Base-by-base conservation (phyloP, 768 basidiomycete genomes). In the Suillus paluster region DNA sequence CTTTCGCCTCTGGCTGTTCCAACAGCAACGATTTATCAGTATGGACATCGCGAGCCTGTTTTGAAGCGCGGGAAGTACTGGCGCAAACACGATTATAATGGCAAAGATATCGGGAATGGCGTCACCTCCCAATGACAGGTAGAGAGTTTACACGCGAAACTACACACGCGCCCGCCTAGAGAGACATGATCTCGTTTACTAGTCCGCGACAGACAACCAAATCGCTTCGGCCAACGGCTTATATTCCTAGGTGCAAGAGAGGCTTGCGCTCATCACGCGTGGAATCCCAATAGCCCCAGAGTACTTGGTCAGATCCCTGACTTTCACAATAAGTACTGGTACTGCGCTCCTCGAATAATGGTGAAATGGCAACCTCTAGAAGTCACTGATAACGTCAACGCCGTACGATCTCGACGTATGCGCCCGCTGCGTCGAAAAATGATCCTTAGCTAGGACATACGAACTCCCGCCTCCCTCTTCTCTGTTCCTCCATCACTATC, bases 401-500 rank as follows among this genome's bases (percentile, higher is more conserved):
- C 49, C 61, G 21, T 39, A 57, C 41, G 23, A 58, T 38, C 27
- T n/a, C 36, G n/a, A 36, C 36, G 14, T 36, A 34, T 41, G 55
- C 48, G 14, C 36, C 15, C n/a, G 42, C 50, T 2, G 19, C 55
- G 52, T 60, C 34, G 44, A 57, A 61, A 66, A 67, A 42, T n/a
- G 30, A 9, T 25, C 27, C 25, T 15, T 52, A 57, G 33, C 57
- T 27, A 55, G 30, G 27, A 52, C 27, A n/a, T n/a, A n/a, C n/a
- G 36, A 27, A 34, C 39, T 33, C 60, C 39, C 45, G 39, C 56
- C 41, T n/a, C 62, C 54, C 8, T 61, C 60, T 59, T 65, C 30
- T 23, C 21, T 53, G 25, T 60, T 57, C 54, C 56, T 49, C 21
- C 64, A 61, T 62, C 50, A 14, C 57, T 52, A 48, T 52, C 49